Base-by-base conservation (phyloP, 2,329 filamentous ascomycete genomes). In the Tolypocladium tundrense region DNA sequence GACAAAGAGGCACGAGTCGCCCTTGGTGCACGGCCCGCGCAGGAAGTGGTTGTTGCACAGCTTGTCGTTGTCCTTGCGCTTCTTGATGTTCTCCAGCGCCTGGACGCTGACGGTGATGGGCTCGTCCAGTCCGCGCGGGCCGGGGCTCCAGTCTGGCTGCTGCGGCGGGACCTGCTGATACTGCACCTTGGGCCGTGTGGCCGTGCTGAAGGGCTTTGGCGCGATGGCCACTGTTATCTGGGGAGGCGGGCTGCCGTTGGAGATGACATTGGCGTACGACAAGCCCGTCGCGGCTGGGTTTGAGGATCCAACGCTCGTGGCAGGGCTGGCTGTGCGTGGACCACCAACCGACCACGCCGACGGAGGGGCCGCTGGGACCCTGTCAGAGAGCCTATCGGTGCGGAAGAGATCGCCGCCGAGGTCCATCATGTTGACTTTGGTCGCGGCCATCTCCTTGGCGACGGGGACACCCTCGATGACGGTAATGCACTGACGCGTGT, bases 41-140 rank as follows among this genome's bases (percentile, higher is more conserved):
- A 86, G 74, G 64, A 82, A 85, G 64, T 84, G 80, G 54, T 83
- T 83, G 66, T 86, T 86, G 73, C 83, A 86, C 9, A 85, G 70
- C 68, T 85, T 85, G 60, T 79, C 76, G 62, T 70, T 72, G 39
- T 78, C 79, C 57, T 77, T 79, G 59, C 82, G 75, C 65, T 77
- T 81, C 71, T 83, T 84, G 63, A 86, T 76, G 27, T 69, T 73
- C 16, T 85, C 82, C 59, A 85, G 67, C 9, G 75, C 75, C 1
- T 67, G 60, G 50, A 69, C 64, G 58, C 77, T 79, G 27, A 81
- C 72, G 2, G 69, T 68, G 37, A 85, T 77, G 1, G 77, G 73
- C 21, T 76, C 70, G 58, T 86, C 83, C 2, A 85, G 65, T 1
- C 83, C 83, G 37, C 82, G 80, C 8, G 71, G 70, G 2, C 77